Conservation (phyloP, 164 flowering plant species). For the Taxillus chinensis region DNA sequence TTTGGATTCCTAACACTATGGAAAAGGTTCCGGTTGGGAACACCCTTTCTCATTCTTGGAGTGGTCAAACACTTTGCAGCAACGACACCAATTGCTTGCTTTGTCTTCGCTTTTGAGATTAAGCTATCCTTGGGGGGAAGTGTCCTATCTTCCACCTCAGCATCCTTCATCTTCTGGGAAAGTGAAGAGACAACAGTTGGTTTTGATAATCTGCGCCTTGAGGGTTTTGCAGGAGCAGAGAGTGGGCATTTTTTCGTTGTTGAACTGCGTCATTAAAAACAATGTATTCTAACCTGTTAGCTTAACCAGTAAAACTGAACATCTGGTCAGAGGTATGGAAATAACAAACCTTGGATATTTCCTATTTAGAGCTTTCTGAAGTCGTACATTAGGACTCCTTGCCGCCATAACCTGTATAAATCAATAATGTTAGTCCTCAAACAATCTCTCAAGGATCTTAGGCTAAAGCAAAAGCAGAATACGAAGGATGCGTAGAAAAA, state of each 20-base stretch:
- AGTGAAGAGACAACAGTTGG: constrained; percentile 41
- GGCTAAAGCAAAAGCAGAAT: too few species aligned
- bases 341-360: constrained; percentile 33
- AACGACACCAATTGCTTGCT: constrained; percentile 14
- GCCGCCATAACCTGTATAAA: constrained; percentile 84
- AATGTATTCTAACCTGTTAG: neutral
- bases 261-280: constrained; percentile 20
- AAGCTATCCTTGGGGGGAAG: constrained; percentile 19
- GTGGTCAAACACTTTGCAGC: constrained; percentile 61
- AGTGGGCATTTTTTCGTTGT: constrained; percentile 49
- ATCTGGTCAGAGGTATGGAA: neutral
- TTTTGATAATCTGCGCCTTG: constrained; percentile 55
- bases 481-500: neutral
- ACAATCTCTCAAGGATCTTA: neutral
- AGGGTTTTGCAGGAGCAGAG: constrained; percentile 77
- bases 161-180: constrained; percentile 32
- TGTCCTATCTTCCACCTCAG: constrained; percentile 26
- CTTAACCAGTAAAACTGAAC: neutral
- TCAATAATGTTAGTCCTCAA: constrained; percentile 2
- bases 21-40: constrained; percentile 27
- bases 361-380: constrained; percentile 34
- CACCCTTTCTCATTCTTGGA: constrained; percentile 42
- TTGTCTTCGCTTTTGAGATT: constrained; percentile 42
- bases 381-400: constrained; percentile 72
- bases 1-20: constrained; percentile 51